These are phyloP conservation scores for Apiotrichum veenhuisii DNA, from an alignment of 1,284 basidiomycete genomes.

Conservation along the genomic window DNA sequence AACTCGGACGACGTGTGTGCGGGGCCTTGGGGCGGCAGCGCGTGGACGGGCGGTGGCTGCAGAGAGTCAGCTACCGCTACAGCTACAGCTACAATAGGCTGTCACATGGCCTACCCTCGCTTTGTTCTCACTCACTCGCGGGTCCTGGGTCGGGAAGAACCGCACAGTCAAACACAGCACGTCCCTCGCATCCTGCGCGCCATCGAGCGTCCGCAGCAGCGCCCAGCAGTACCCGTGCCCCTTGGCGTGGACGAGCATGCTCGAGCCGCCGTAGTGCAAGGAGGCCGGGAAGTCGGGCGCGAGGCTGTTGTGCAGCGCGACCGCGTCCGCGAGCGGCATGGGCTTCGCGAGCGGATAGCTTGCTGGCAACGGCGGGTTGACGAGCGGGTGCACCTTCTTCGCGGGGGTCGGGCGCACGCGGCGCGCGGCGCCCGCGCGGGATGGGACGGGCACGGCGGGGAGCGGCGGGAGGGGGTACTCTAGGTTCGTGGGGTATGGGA, in stretches of 20 bases:
- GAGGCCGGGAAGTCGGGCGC: not conserved
- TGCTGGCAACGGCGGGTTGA: constrained; percentile 4
- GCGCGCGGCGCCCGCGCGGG: constrained; percentile 1
- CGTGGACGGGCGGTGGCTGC: constrained; percentile 21
- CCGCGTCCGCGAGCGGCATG: not conserved
- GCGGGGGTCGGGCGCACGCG: constrained; percentile 1
- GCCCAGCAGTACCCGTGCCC: constrained; percentile 6
- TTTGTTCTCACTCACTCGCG: constrained; percentile 5
- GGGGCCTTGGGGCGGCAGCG: constrained; percentile 12
- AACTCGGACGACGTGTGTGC: constrained; percentile 7
- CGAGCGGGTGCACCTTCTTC: not conserved
- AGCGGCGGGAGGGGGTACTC: constrained; percentile 20
- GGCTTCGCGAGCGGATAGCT: not conserved
- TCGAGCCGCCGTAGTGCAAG: constrained; percentile 2
- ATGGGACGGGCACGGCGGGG: constrained; percentile 17
- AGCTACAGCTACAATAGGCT: not conserved
- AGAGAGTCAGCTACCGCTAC: no score
- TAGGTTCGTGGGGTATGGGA: constrained; percentile 14
- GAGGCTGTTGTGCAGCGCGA: constrained; percentile 4
- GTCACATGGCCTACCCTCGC: no score
- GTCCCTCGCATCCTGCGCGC: not conserved
- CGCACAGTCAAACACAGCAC: constrained; percentile 6
- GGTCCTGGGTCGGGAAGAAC: constrained; percentile 6
- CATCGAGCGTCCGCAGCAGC: constrained; percentile 7
- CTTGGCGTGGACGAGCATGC: constrained; percentile 9